A percentile compares a stretch with the other conserved stretches of the same genome.
These are phyloP conservation scores for Austroboletus olivaceoglutinosus DNA, from an alignment of 1,284 basidiomycete species.

Conservation along the genomic window DNA sequence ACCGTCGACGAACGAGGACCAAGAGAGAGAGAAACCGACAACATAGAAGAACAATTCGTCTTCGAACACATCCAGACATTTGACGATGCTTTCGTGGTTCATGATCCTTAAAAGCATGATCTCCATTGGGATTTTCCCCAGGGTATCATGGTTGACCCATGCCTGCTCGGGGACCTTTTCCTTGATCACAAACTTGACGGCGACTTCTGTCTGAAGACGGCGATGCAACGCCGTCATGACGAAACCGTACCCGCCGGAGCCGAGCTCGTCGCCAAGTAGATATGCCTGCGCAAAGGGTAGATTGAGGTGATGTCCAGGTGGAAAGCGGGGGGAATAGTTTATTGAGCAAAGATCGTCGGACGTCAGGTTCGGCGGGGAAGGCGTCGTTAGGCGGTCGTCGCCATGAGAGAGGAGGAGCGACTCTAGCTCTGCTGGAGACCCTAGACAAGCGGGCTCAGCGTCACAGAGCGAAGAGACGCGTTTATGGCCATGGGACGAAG, in stretches of 20 bases:
- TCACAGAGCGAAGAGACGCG: too few species aligned
- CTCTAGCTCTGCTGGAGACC: too few species aligned
- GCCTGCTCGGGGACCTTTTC: slow-evolving; percentile 77
- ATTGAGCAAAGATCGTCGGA: slow-evolving; percentile 31
- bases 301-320: slow-evolving; percentile 60
- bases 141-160: slow-evolving; percentile 67
- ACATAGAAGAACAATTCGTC: slow-evolving; percentile 85
- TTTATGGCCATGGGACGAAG: too few species aligned
- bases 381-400: not conserved
- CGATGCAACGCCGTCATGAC: slow-evolving; percentile 77
- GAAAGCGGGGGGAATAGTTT: slow-evolving; percentile 58
- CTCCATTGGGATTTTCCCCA: slow-evolving; percentile 75
- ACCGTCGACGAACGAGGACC: slow-evolving; percentile 1
- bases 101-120: slow-evolving; percentile 74
- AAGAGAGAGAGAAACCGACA: slow-evolving; percentile 44
- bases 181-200: slow-evolving; percentile 93
- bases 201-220: slow-evolving; percentile 62
- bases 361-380: not conserved
- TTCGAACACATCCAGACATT: slow-evolving; percentile 81
- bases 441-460: too few species aligned
- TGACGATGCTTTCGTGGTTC: slow-evolving; percentile 78
- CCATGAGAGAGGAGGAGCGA: slow-evolving; percentile 29
- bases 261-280: slow-evolving; percentile 75
- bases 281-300: slow-evolving; percentile 67
- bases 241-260: slow-evolving; percentile 90